Evolutionary conservation across 108 stramenopile species (phyloP), one percentile per base, ranked within the genome.

Genomic region (Parmales sp.): DNA sequence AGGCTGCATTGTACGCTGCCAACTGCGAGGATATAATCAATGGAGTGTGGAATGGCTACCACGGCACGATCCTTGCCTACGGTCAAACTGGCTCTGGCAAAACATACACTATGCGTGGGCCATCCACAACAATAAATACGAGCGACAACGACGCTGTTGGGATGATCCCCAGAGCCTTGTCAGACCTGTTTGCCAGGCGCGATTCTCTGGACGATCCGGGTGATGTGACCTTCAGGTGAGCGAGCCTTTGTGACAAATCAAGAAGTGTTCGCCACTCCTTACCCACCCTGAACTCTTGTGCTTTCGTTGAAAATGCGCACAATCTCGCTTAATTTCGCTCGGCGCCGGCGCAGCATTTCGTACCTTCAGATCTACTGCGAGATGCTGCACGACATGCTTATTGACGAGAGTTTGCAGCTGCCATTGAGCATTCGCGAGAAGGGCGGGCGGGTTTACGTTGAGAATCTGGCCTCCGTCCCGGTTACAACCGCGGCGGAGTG

Each of bases 361-460:
- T 75, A 75, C 60, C 39, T 75, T 26, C 74, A 75, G 44, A 75
- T 75, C 18, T 75, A 75, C 60, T 70, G 69, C 68, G 74, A 75
- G 54, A n/a, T 39, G 2, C 20, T 75, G 8, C 26, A 36, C 34
- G 74, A 75, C 39, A 39, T 75, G 26, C 69, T 75, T 19, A 23
- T 11, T 45, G 31, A 48, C 45, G 46, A 51, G 2, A 11, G 19
- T 11, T 28, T 20, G 39, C 5, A 60, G 2, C 16, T 39, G 18
- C 23, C 26, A 26, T 16, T 75, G 22, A 31, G 13, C 22, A 54
- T 75, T 29, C 49, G 69, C 23, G 67, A 68, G n/a, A 64, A 75
- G 11, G 68, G 38, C 45, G 38, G 39, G 20, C 34, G 38, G 25
- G 67, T 70, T 19, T 70, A 44, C 25, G 54, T 75, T 19, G 64